These are phyloP conservation scores for Globisporangium acanthophoron DNA, from an alignment of 352 stramenopile genomes.

Conservation along the genomic window DNA sequence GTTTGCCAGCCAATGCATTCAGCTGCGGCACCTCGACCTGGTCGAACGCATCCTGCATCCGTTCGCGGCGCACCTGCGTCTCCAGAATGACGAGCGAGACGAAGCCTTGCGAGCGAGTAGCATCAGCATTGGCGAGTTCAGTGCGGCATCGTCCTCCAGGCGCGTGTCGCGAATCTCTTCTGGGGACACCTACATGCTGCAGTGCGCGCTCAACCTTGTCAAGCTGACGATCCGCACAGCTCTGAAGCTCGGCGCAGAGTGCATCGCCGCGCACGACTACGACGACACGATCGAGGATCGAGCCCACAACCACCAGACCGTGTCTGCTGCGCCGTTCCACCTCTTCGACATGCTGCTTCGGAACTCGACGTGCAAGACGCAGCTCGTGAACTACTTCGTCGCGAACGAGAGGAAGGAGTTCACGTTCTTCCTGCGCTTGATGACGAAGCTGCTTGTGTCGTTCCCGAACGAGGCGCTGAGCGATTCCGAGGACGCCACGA, in stretches of 20 bases:
- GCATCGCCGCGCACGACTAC: conserved; percentile 31
- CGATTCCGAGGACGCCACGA: conserved; percentile 15
- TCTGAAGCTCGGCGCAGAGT: conserved; percentile 62
- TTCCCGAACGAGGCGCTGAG: conserved; percentile 39
- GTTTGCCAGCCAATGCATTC: conserved; percentile 39
- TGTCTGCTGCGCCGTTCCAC: conserved; percentile 46
- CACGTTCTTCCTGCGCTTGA: conserved; percentile 61
- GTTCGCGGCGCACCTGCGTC: conserved; percentile 19
- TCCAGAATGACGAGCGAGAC: neutral
- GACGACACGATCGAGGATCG: conserved; percentile 20
- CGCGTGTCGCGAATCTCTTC: neutral
- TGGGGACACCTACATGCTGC: conserved; percentile 44
- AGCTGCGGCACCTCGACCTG: conserved; percentile 20
- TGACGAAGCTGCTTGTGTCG: conserved; percentile 50
- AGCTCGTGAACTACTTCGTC: conserved; percentile 55
- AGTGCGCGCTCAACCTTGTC: conserved; percentile 58
- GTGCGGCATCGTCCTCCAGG: neutral
- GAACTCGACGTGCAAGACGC: conserved; percentile 40
- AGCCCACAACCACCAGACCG: conserved; percentile 13
- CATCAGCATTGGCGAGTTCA: neutral
- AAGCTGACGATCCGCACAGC: conserved; percentile 51
- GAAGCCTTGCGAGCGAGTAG: conserved; percentile 3
- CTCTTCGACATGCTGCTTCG: conserved; percentile 40
- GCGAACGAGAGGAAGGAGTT: conserved; percentile 56
- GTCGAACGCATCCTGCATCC: conserved; percentile 27